Percentiles rank a stretch among this genome's conserved stretches.
Conservation (phyloP, 164 flowering plant genomes). For the Vitis rupestris region DNA sequence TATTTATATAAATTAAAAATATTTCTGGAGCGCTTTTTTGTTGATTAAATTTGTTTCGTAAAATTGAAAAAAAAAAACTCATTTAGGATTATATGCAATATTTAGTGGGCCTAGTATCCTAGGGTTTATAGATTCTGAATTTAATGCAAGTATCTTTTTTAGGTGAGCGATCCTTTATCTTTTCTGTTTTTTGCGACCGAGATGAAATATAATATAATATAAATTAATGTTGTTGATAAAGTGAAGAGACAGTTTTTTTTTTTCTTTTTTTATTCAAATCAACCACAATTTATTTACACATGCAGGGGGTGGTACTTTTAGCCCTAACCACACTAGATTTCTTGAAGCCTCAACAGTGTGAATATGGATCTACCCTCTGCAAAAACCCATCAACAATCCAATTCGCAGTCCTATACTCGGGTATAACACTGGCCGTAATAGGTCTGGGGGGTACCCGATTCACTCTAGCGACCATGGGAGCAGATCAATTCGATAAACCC, state of each 20-base stretch:
- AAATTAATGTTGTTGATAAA: too few relatives aligned
- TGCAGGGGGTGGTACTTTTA: slow-evolving; percentile 43
- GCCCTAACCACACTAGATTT: slow-evolving; percentile 30
- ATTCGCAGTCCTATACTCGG: slow-evolving; percentile 29
- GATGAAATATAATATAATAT: too few relatives aligned
- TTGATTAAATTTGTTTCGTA: too few relatives aligned
- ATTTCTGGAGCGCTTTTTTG: too few relatives aligned
- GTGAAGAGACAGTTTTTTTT: neutral
- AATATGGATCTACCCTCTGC: slow-evolving; percentile 20
- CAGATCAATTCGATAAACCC: slow-evolving; percentile 39
- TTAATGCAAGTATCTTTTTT: too few relatives aligned
- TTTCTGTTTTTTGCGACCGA: too few relatives aligned
- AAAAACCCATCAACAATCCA: slow-evolving; percentile 30
- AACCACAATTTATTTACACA: neutral
- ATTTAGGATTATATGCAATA: too few relatives aligned
- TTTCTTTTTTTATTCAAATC: neutral
- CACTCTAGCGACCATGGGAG: slow-evolving; percentile 46
- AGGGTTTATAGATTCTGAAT: too few relatives aligned
- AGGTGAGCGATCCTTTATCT: too few relatives aligned
- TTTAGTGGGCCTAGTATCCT: too few relatives aligned
- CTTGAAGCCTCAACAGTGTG: slow-evolving; percentile 45
- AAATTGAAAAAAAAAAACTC: too few relatives aligned
- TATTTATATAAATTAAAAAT: too few relatives aligned
- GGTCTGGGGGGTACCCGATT: slow-evolving; percentile 45
- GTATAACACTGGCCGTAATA: slow-evolving; percentile 28